Evolutionary conservation across 78 protist species (phyloP).

Genomic region (Speleostelium caveatum): DNA sequence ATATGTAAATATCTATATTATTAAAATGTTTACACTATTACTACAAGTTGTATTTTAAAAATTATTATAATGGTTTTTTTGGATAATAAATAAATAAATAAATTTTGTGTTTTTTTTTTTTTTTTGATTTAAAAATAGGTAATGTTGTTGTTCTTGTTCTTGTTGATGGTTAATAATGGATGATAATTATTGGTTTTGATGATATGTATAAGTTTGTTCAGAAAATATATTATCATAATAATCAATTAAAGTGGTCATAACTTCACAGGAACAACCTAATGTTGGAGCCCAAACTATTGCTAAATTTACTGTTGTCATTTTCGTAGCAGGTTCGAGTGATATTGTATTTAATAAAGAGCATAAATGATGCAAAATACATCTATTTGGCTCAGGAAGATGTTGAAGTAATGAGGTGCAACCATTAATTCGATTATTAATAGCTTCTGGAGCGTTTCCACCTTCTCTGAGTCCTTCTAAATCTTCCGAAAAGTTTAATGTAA

Average conservation of each 20-base stretch:
- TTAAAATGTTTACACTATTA: no score
- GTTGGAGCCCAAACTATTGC: constrained; percentile 71
- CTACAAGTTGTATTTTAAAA: background rate
- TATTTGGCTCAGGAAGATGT: constrained; percentile 43
- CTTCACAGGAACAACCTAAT: constrained; percentile 60
- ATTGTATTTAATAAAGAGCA: constrained; percentile 40
- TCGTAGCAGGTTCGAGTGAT: constrained; percentile 56
- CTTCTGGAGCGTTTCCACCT: constrained; percentile 45
- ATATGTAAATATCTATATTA: no score
- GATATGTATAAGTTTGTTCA: constrained; percentile 55
- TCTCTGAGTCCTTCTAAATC: constrained; percentile 37
- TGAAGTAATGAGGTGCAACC: constrained; percentile 25
- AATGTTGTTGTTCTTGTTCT: no score
- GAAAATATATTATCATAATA: constrained; percentile 57
- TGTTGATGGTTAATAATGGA: no score
- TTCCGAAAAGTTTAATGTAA: constrained; percentile 26
- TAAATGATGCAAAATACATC: constrained; percentile 56
- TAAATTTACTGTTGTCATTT: constrained; percentile 55
- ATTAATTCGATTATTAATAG: constrained; percentile 33
- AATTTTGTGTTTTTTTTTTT: background rate
- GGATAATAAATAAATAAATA: background rate
- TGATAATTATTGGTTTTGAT: background rate
- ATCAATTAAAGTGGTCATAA: constrained; percentile 42
- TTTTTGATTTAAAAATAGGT: background rate
- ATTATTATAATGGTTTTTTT: no score